phyloP scores from a whole-genome alignment of 805 yeast species.

The Wickerhamomyces canadensis region DNA sequence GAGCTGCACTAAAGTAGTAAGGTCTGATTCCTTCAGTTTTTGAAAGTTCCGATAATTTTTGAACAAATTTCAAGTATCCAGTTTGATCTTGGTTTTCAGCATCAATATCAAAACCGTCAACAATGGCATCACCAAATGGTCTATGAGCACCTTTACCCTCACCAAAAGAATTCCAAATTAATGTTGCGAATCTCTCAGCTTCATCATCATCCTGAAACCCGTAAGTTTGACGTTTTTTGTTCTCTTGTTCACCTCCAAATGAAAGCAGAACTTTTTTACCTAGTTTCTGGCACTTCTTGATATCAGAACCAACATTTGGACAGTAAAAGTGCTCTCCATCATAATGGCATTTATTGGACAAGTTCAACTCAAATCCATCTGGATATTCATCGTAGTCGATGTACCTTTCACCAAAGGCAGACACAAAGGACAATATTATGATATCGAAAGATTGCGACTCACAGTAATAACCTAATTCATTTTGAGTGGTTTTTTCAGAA shows the following conservation, averaged over 20 bases:
- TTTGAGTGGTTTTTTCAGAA: slow-evolving; percentile 37
- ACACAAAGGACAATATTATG: slow-evolving; percentile 58
- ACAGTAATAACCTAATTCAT: slow-evolving; percentile 51
- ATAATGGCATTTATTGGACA: slow-evolving; percentile 46
- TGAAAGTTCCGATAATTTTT: slow-evolving; percentile 35
- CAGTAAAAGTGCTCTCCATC: slow-evolving; percentile 35
- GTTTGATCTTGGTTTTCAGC: slow-evolving; percentile 58
- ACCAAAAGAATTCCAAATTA: slow-evolving; percentile 58
- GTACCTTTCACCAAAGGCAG: slow-evolving; percentile 14
- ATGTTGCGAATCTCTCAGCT: slow-evolving; percentile 54
- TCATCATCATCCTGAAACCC: slow-evolving; percentile 81
- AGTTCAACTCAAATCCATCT: slow-evolving; percentile 36
- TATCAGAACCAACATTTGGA: slow-evolving; percentile 59
- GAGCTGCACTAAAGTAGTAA: slow-evolving; percentile 70
- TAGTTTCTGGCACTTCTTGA: slow-evolving; percentile 64
- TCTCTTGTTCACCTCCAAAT: slow-evolving; percentile 66
- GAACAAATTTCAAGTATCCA: slow-evolving; percentile 66
- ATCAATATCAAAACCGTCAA: slow-evolving; percentile 94
- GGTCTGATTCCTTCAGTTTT: slow-evolving; percentile 38
- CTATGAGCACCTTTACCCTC: slow-evolving; percentile 46
- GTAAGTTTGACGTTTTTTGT: slow-evolving; percentile 35
- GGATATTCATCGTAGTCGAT: not conserved
- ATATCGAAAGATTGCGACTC: slow-evolving; percentile 64
- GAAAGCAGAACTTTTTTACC: slow-evolving; percentile 79
- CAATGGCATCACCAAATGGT: slow-evolving; percentile 64